phyloP scores from a whole-genome alignment of 306 rosid genomes.

The Canavalia ensiformis region DNA sequence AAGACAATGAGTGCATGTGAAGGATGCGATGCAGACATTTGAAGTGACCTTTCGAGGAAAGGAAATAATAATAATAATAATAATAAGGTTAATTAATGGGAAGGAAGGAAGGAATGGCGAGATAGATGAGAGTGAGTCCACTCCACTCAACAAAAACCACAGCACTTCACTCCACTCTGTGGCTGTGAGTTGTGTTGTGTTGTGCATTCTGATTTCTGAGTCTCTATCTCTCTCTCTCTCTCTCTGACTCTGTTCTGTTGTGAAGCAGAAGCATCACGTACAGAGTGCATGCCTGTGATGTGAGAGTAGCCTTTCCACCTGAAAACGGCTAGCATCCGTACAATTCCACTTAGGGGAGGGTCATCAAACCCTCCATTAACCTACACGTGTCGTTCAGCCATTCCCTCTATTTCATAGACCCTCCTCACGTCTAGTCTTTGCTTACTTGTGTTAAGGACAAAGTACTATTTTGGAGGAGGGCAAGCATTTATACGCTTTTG shows the following conservation, averaged over 20 bases:
- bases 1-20: conserved; percentile 64
- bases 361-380: background rate
- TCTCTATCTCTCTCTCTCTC: too few relatives aligned
- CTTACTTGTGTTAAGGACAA: conserved; percentile 25
- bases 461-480: conserved; percentile 42
- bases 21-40: conserved; percentile 60
- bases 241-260: background rate
- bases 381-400: conserved; percentile 22
- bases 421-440: background rate
- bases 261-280: conserved; percentile 26
- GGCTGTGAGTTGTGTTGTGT: background rate
- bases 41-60: conserved; percentile 62
- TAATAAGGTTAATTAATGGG: background rate
- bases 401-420: background rate
- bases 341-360: conserved; percentile 31
- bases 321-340: conserved; percentile 34
- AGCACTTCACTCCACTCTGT: background rate
- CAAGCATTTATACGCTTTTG: conserved; percentile 39
- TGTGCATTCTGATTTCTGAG: conserved; percentile 30
- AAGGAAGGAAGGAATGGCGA: background rate
- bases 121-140: background rate
- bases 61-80: background rate
- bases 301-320: conserved; percentile 30
- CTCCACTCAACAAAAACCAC: background rate
- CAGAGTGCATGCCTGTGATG: conserved; percentile 22